phyloP scores from a whole-genome alignment of 139 green algal species.

The Closterium sp. region DNA sequence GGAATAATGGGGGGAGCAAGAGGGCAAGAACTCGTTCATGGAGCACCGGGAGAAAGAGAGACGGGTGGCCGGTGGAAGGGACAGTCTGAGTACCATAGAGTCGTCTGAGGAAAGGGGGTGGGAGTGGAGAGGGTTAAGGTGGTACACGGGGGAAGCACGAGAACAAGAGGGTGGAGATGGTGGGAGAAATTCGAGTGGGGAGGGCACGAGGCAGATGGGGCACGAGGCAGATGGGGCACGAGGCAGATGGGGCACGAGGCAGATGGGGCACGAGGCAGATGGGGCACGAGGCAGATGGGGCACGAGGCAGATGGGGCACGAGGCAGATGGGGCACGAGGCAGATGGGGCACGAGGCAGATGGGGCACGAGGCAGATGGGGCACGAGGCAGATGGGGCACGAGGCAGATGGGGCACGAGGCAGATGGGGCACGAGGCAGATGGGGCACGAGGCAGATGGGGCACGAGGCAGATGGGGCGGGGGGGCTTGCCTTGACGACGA shows the following conservation, averaged over 20 bases:
- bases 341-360: background rate
- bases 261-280: background rate
- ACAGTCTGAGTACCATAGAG: too few species aligned
- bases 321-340: background rate
- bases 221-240: too few species aligned
- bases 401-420: too few species aligned
- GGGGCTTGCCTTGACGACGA: background rate
- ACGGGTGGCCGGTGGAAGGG: background rate
- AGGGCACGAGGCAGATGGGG: background rate
- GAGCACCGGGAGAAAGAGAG: background rate
- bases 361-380: background rate
- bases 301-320: too few species aligned
- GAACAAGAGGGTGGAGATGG: background rate
- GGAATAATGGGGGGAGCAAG: background rate
- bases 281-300: background rate
- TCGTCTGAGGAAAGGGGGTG: too few species aligned
- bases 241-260: background rate
- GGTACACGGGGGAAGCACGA: too few species aligned
- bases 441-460: too few species aligned
- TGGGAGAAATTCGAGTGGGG: background rate
- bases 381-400: background rate
- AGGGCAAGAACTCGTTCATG: background rate
- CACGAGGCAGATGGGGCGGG: background rate
- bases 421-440: background rate
- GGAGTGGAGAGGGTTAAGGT: too few species aligned